Evolutionary conservation across 306 rosid genomes (phyloP).

Genomic region (Trichosanthes cucumerina): DNA sequence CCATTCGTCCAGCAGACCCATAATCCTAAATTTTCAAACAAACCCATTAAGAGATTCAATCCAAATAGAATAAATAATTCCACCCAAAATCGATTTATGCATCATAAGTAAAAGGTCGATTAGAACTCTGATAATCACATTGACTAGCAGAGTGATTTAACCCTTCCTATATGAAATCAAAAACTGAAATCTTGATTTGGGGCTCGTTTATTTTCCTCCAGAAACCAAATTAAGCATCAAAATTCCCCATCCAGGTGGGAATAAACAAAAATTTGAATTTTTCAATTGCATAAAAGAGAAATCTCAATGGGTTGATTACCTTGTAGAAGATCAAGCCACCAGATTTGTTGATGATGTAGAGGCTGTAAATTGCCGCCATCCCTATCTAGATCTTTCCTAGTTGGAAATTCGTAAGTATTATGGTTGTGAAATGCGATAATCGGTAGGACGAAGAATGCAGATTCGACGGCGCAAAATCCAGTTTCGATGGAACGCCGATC

Average conservation of each 20-base stretch:
- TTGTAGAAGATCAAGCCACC: constrained; percentile 92
- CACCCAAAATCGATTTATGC: not conserved
- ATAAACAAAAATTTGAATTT: not conserved
- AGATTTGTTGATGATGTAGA: constrained; percentile 85
- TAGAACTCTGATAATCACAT: not conserved
- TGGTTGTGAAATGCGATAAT: too few species aligned
- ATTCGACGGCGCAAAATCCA: not conserved
- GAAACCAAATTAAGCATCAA: not conserved
- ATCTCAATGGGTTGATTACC: constrained; percentile 22
- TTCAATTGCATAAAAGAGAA: not conserved
- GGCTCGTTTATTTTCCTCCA: not conserved
- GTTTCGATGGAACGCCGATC: not conserved
- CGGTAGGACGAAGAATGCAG: not conserved
- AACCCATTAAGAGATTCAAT: not conserved
- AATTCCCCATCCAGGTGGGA: not conserved
- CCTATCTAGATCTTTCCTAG: constrained; percentile 2
- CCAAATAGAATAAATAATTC: not conserved
- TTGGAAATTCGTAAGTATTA: not conserved
- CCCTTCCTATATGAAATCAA: not conserved
- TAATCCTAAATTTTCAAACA: constrained; percentile 37
- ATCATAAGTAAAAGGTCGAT: not conserved
- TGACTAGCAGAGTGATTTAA: not conserved
- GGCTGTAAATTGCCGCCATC: constrained; percentile 89
- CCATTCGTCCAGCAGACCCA: constrained; percentile 84
- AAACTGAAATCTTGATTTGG: not conserved